A percentile compares a stretch with the other conserved stretches of the same genome.
Evolutionary conservation across 768 basidiomycete genomes (phyloP).

Genomic region (Gautieria morchelliformis): DNA sequence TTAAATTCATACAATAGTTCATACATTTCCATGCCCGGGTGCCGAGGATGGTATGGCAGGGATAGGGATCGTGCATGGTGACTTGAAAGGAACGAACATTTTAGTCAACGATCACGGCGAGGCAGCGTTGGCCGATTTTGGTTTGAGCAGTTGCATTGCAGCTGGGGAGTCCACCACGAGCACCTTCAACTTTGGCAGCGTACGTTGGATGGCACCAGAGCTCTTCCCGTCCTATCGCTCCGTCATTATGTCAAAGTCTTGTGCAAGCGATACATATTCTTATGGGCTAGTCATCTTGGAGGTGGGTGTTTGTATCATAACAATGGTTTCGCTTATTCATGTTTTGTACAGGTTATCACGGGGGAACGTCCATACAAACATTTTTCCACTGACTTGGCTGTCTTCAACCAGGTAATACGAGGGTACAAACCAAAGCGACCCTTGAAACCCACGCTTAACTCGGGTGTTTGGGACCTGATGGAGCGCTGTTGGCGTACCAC

Average conservation of each 20-base stretch:
- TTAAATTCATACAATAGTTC: too few species aligned
- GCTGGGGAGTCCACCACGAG: background rate
- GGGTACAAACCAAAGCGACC: background rate
- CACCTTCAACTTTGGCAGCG: background rate
- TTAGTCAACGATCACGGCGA: slow-evolving; percentile 7
- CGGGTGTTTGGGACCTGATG: slow-evolving; percentile 3
- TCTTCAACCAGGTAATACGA: background rate
- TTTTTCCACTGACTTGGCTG: background rate
- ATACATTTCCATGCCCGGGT: slow-evolving; percentile 1
- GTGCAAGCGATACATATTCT: slow-evolving; percentile 3
- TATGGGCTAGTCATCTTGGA: slow-evolving; percentile 6
- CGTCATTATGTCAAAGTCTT: background rate
- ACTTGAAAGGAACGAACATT: slow-evolving; percentile 8
- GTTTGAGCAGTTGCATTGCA: background rate
- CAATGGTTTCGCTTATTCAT: background rate
- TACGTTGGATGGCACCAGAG: slow-evolving; percentile 9
- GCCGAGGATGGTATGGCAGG: background rate
- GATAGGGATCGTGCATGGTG: slow-evolving; percentile 5
- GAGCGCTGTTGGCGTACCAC: slow-evolving; percentile 5
- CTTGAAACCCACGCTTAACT: background rate
- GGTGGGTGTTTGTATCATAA: background rate
- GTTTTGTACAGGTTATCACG: background rate
- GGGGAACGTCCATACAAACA: slow-evolving; percentile 4
- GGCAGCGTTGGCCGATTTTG: slow-evolving; percentile 8
- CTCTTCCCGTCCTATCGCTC: background rate